A percentile compares a stretch with the other conserved stretches of the same genome.
phyloP scores from a whole-genome alignment of 495 filamentous ascomycete species.

The Amorphotheca resinae region DNA sequence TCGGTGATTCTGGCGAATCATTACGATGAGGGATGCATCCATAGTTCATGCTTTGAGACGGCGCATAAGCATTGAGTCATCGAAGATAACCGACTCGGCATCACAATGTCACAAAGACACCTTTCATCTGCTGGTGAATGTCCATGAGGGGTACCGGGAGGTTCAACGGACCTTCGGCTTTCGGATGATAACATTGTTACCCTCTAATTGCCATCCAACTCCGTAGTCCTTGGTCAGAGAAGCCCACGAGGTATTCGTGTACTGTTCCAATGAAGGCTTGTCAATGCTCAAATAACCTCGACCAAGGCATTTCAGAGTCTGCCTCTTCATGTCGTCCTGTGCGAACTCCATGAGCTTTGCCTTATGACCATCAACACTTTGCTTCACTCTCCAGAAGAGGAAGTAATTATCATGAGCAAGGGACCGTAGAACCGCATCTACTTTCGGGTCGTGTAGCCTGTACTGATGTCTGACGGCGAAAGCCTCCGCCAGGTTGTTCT shows the following conservation, averaged over 20 bases:
- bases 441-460: conserved; percentile 42
- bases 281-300: conserved; percentile 67
- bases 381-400: conserved; percentile 57
- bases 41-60: no score
- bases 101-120: no score
- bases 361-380: conserved; percentile 62
- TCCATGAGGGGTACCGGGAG: not conserved
- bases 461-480: conserved; percentile 47
- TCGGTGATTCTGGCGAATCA: no score
- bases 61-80: no score
- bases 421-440: conserved; percentile 55
- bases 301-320: conserved; percentile 73
- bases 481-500: conserved; percentile 61
- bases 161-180: conserved; percentile 36
- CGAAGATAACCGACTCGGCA: no score
- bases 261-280: conserved; percentile 47
- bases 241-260: conserved; percentile 52
- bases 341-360: conserved; percentile 69
- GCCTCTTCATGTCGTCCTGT: conserved; percentile 52
- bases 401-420: conserved; percentile 74
- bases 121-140: not conserved
- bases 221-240: conserved; percentile 49
- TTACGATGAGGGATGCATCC: no score
- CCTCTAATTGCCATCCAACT: conserved; percentile 70
- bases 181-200: conserved; percentile 56